A percentile compares a stretch with the other conserved stretches of the same genome.
These are phyloP conservation scores for Crucihimalaya himalaica DNA, from an alignment of 345 rosid genomes.

Conservation along the genomic window DNA sequence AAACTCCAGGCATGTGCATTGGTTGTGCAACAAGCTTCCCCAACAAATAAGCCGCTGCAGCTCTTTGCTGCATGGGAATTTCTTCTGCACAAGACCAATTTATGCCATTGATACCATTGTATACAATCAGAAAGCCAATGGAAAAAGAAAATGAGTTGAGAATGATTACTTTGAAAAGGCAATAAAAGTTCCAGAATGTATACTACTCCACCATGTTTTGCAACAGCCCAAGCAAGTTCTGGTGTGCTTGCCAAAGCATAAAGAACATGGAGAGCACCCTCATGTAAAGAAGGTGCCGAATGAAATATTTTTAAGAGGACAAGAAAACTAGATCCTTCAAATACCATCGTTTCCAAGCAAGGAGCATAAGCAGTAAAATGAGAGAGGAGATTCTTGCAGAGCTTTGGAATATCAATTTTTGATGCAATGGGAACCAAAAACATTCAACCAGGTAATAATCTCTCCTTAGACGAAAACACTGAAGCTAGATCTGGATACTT, in stretches of 20 bases:
- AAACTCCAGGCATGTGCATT: slow-evolving; percentile 99
- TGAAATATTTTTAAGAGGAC: slow-evolving; percentile 97
- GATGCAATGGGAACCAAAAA: slow-evolving; percentile 72
- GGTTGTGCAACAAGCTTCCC: slow-evolving; percentile 98
- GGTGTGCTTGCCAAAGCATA: slow-evolving; percentile 98
- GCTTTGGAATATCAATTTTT: slow-evolving; percentile 81
- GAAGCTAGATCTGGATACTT: slow-evolving; percentile 87
- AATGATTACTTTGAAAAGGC: slow-evolving; percentile 76
- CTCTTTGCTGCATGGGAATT: slow-evolving; percentile 92
- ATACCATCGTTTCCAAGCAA: slow-evolving; percentile 99
- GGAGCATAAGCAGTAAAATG: slow-evolving; percentile 92
- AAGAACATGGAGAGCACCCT: slow-evolving; percentile 96
- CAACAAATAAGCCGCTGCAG: slow-evolving; percentile 89
- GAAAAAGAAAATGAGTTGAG: slow-evolving; percentile 20
- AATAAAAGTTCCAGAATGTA: slow-evolving; percentile 95
- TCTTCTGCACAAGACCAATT: slow-evolving; percentile 69
- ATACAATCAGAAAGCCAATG: slow-evolving; percentile 18
- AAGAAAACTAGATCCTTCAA: slow-evolving; percentile 96
- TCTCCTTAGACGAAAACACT: slow-evolving; percentile 85
- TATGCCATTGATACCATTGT: slow-evolving; percentile 28
- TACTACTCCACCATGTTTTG: slow-evolving; percentile 98
- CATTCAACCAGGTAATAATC: slow-evolving; percentile 90
- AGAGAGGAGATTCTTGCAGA: slow-evolving; percentile 81
- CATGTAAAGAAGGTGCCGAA: slow-evolving; percentile 82
- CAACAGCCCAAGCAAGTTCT: slow-evolving; percentile 99